phyloP scores from a whole-genome alignment of 108 stramenopile species.

The Cylindrotheca closterium region DNA sequence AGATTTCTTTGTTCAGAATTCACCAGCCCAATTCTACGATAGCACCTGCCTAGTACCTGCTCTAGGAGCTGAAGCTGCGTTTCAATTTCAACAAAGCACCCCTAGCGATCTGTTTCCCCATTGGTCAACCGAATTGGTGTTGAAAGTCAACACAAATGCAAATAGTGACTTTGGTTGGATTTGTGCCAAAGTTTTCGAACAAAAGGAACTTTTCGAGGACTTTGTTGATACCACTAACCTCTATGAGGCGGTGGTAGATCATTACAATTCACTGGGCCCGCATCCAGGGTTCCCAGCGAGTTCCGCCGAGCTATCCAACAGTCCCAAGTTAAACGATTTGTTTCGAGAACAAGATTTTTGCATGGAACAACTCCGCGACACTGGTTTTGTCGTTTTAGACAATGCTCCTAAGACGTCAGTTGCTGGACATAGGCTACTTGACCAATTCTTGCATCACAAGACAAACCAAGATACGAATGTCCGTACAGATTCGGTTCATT shows the following conservation, averaged over 20 bases:
- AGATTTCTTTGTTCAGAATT: constrained; percentile 13
- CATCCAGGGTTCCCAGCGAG: constrained; percentile 28
- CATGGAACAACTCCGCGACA: background rate
- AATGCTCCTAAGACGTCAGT: constrained; percentile 13
- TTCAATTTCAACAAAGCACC: background rate
- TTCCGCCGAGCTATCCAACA: background rate
- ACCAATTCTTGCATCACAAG: constrained; percentile 11
- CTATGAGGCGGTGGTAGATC: constrained; percentile 3
- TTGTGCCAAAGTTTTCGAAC: constrained; percentile 17
- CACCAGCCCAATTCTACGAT: background rate
- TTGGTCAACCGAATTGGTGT: constrained; percentile 15
- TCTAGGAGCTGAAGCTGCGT: constrained; percentile 13
- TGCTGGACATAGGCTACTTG: constrained; percentile 5
- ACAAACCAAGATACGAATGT: constrained; percentile 21
- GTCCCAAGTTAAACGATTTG: background rate
- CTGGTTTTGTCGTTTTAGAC: constrained; percentile 37
- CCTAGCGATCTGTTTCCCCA: too few relatives aligned
- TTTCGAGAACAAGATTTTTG: background rate
- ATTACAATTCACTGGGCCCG: constrained; percentile 15
- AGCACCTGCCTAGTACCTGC: constrained; percentile 7
- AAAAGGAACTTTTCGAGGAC: background rate
- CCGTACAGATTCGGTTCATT: constrained; percentile 36
- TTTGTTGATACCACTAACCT: constrained; percentile 7
- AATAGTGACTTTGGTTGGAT: constrained; percentile 33
- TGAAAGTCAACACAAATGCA: constrained; percentile 7